Evolutionary conservation across 495 filamentous ascomycete species (phyloP), one percentile per base, ranked within the genome.

Genomic region (Acidomyces sp.): DNA sequence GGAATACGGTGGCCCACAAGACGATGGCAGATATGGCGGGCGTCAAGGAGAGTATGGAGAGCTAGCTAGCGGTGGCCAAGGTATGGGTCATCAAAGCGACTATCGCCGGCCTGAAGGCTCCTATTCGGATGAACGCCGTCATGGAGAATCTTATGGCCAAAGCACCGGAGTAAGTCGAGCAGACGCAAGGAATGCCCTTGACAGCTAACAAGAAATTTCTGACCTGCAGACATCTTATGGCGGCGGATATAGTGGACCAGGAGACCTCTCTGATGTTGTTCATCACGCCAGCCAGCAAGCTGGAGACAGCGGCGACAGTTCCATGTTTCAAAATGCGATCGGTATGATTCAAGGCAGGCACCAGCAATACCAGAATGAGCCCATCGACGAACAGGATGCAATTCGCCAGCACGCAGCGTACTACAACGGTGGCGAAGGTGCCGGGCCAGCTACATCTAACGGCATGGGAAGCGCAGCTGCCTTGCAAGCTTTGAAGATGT

Each of bases 401-500:
- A 66, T 78, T 0, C 45, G 61, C 16, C 60, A 71, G 3, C 77
- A 82, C 51, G 61, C 77, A 58, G 49, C 62, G 11, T 53, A 75
- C 45, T 81, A 78, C 44, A 65, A 64, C 11, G 64, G 62, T 10
- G 55, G 53, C 1, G 55, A 54, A 3, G 51, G 48, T 26, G 51
- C 57, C n/a, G 43, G 54, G 6, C 43, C 50, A 19, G 51, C 48
- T 1, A 50, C 34, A 18, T 52, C 53, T 11, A 48, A 37, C 16
- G 55, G 62, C 38, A 58, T 80, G 13, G 77, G 77, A 13, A 62
- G 67, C 0, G 77, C 75, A 0, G 75, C 76, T 3, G 77, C 77
- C 0, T 67, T 80, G 67, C 72, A 80, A 61, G 77, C 77, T 6
- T 43, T 82, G 50, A 80, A 80, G 65, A 71, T 74, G 69, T 80